Evolutionary conservation across 2,329 filamentous ascomycete species (phyloP).

Genomic region (Fusarium vanettenii): DNA sequence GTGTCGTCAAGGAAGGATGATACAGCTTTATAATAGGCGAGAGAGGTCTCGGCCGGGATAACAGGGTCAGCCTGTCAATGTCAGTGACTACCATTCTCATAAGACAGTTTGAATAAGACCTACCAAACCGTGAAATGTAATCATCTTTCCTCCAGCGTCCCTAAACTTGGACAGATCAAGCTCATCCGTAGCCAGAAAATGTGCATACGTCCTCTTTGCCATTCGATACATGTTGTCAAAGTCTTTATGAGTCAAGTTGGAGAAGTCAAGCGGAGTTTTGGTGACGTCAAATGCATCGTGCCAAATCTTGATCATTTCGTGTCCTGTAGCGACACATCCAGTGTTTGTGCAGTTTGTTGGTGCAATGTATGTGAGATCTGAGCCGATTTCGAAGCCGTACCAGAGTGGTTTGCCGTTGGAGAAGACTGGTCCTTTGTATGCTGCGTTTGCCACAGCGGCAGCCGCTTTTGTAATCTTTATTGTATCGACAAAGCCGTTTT

Average conservation of each 20-base stretch:
- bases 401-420: constrained; percentile 17
- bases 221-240: constrained; percentile 6
- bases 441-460: constrained; percentile 7
- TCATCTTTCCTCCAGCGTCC: constrained; percentile 22
- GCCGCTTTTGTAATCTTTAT: constrained; percentile 7
- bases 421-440: constrained; percentile 16
- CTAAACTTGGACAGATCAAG: constrained; percentile 18
- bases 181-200: constrained; percentile 12
- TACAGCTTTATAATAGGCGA: constrained; percentile 46
- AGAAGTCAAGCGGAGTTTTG: not conserved
- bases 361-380: not conserved
- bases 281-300: not conserved
- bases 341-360: not conserved
- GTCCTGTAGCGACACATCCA: not conserved
- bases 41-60: constrained; percentile 25
- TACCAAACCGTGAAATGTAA: constrained; percentile 28
- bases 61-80: constrained; percentile 26
- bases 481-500: not conserved
- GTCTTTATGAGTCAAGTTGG: not conserved
- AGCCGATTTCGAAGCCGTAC: constrained; percentile 5
- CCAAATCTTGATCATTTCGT: not conserved
- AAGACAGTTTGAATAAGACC: not conserved
- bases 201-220: not conserved
- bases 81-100: not conserved
- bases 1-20: constrained; percentile 25